Base-by-base conservation (phyloP, 2,329 filamentous ascomycete species). In the Chrysoporthe cubensis region DNA sequence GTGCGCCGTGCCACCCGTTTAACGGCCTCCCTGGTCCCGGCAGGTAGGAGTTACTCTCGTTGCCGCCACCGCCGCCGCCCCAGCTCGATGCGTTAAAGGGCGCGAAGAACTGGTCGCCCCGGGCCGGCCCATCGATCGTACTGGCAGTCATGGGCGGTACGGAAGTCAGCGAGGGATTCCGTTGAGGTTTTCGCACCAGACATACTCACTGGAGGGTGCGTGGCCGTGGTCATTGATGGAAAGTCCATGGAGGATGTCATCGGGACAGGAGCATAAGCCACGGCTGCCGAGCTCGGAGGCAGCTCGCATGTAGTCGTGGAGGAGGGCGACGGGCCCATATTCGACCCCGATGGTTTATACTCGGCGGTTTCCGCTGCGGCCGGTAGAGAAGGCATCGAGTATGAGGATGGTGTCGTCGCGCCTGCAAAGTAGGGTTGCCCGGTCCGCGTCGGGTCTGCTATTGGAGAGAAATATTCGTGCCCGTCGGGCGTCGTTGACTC, bases 161-260 rank as follows among this genome's bases (percentile, higher is more conserved):
- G 46, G 67, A 66, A 43, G 67, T 64, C 64, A 66, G 60, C 61
- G 60, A 52, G 14, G 3, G n/a, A 11, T 16, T 21, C 64, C 43
- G 46, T 52, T 44, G 44, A 16, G 62, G 43, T 32, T 21, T 50
- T 26, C 44, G 48, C 46, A 32, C 43, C 43, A 32, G 57, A 44
- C 44, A 60, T 68, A 68, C 66, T 68, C 63, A 68, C 66, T 62
- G 66, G 57, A 63, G 67, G 60, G 44, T 54, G 62, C 48, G 67
- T 60, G 50, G 66, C 57, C 8, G 67, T 56, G 42, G 67, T 69
- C 59, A 66, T 57, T 21, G 67, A 63, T 3, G 67, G 67, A 16
- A 59, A 69, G 52, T 69, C 67, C 64, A 68, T 62, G 3, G 66
- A 65, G n/a, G 62, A 26, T 21, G 64, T 59, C n/a, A 66, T 66